Conservation (phyloP, 129 eudicot genomes). For the Tagetes patula region DNA sequence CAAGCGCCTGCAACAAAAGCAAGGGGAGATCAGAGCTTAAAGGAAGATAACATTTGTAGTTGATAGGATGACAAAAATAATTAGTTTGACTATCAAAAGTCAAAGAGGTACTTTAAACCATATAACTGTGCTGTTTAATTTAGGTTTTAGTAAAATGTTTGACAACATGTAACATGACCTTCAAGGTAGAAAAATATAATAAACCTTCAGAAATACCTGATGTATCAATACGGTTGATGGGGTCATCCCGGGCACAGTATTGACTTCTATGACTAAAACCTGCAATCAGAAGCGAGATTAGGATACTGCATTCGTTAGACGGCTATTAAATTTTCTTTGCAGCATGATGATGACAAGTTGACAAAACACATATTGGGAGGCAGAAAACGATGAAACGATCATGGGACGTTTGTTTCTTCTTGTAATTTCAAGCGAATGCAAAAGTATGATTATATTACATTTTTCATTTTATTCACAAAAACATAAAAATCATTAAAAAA, state of each 20-base stretch:
- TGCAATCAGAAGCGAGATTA: conserved; percentile 31
- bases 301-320: neutral
- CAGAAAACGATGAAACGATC: neutral
- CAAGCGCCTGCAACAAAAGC: conserved; percentile 59
- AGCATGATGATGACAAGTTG: too few relatives aligned
- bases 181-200: neutral
- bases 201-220: conserved; percentile 53
- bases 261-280: conserved; percentile 86
- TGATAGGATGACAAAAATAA: neutral
- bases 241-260: conserved; percentile 97
- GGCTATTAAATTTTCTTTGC: neutral
- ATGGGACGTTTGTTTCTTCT: neutral
- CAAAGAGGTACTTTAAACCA: neutral
- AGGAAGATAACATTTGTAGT: neutral
- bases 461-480: too few relatives aligned
- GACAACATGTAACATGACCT: neutral
- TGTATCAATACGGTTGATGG: conserved; percentile 93
- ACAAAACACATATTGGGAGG: neutral
- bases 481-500: neutral
- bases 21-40: neutral
- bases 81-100: conserved; percentile 2
- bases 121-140: neutral
- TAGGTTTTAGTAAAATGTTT: neutral
- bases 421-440: neutral
- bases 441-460: neutral